Evolutionary conservation across 495 filamentous ascomycete genomes (phyloP).

Genomic region (Talaromyces proteolyticus): DNA sequence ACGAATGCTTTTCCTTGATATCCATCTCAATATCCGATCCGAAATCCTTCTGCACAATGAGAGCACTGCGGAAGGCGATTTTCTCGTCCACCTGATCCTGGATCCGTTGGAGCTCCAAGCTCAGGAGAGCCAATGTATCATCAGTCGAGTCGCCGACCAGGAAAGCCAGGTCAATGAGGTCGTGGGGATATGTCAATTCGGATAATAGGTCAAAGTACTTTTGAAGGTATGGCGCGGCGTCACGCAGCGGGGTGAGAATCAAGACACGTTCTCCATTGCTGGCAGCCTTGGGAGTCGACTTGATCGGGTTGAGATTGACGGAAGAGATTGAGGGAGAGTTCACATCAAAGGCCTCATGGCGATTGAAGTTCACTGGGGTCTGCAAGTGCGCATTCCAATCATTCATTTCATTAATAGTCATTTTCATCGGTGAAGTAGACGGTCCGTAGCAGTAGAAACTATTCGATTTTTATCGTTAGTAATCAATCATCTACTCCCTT

Average conservation of each 20-base stretch:
- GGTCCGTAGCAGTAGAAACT: constrained; percentile 98
- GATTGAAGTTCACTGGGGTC: constrained; percentile 94
- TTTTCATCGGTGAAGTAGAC: constrained; percentile 86
- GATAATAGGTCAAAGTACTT: constrained; percentile 92
- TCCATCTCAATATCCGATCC: constrained; percentile 59
- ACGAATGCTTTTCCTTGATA: constrained; percentile 79
- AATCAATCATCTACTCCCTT: background rate
- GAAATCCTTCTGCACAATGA: constrained; percentile 88
- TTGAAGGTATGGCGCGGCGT: constrained; percentile 72
- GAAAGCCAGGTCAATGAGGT: constrained; percentile 92
- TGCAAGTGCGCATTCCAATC: constrained; percentile 83
- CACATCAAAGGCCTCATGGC: constrained; percentile 79
- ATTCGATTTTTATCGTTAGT: constrained; percentile 10
- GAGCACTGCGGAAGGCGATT: constrained; percentile 73
- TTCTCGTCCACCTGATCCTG: constrained; percentile 72
- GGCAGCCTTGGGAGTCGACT: constrained; percentile 71
- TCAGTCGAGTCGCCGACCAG: constrained; percentile 87
- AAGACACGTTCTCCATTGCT: constrained; percentile 84
- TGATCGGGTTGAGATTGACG: constrained; percentile 80
- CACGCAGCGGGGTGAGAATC: constrained; percentile 88
- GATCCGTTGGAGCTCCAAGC: constrained; percentile 78
- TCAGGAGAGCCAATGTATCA: constrained; percentile 77
- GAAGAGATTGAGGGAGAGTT: constrained; percentile 72
- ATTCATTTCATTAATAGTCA: constrained; percentile 83
- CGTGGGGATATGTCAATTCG: constrained; percentile 88